Percentiles rank a stretch among this genome's conserved stretches.
Evolutionary conservation across 768 basidiomycete species (phyloP).

Genomic region (Guyanaporus albipodus): DNA sequence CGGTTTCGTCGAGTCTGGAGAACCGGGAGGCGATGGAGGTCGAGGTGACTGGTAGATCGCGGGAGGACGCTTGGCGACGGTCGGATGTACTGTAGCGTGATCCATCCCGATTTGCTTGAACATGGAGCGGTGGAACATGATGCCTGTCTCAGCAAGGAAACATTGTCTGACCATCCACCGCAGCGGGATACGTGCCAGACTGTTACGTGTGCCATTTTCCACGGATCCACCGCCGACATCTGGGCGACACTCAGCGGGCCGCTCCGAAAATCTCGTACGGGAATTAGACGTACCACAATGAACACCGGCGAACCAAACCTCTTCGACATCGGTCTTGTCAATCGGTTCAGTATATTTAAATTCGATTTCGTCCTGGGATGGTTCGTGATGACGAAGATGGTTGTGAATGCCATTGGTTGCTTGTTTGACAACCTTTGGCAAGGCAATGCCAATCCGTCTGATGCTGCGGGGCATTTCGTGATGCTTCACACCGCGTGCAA

Average conservation of each 20-base stretch:
- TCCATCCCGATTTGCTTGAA: slow-evolving; percentile 46
- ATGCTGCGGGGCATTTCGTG: slow-evolving; percentile 45
- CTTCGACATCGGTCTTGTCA: slow-evolving; percentile 54
- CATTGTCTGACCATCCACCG: slow-evolving; percentile 77
- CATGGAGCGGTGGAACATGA: slow-evolving; percentile 49
- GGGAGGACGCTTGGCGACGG: slow-evolving; percentile 40
- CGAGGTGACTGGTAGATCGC: slow-evolving; percentile 29
- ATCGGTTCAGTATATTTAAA: slow-evolving; percentile 34
- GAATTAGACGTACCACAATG: slow-evolving; percentile 60
- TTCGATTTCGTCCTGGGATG: slow-evolving; percentile 37
- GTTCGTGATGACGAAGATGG: slow-evolving; percentile 9
- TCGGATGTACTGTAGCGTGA: slow-evolving; percentile 41
- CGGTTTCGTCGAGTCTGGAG: slow-evolving; percentile 11
- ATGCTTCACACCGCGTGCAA: slow-evolving; percentile 42
- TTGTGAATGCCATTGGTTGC: slow-evolving; percentile 3
- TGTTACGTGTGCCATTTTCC: slow-evolving; percentile 50
- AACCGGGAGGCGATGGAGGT: slow-evolving; percentile 9
- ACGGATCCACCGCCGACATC: slow-evolving; percentile 77
- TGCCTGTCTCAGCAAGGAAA: slow-evolving; percentile 52
- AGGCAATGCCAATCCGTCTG: slow-evolving; percentile 15
- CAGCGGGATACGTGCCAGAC: slow-evolving; percentile 65
- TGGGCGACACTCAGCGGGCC: slow-evolving; percentile 26
- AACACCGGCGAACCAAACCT: slow-evolving; percentile 80
- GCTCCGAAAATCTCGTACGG: too few relatives aligned
- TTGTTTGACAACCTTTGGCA: slow-evolving; percentile 1